These are phyloP conservation scores for Leccinum uliginosum DNA, from an alignment of 768 basidiomycete species.

Conservation along the genomic window DNA sequence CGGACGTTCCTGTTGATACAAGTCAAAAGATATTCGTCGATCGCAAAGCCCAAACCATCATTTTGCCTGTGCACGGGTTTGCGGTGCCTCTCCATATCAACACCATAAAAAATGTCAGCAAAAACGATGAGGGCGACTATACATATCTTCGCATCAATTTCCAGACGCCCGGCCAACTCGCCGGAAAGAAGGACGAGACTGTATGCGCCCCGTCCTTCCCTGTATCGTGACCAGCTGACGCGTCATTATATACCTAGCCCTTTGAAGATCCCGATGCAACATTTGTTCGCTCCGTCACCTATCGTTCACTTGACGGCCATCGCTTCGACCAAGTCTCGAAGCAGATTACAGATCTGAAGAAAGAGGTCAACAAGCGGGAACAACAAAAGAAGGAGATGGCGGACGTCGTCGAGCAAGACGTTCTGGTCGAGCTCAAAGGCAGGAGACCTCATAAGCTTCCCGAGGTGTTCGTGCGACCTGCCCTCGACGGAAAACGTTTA, in stretches of 20 bases:
- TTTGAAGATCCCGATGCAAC: constrained; percentile 97
- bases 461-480: constrained; percentile 91
- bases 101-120: constrained; percentile 96
- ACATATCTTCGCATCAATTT: constrained; percentile 96
- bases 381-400: constrained; percentile 98
- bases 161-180: constrained; percentile 95
- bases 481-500: constrained; percentile 89
- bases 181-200: constrained; percentile 98
- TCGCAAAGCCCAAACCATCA: constrained; percentile 82
- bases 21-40: constrained; percentile 78
- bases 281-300: constrained; percentile 93
- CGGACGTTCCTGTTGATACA: constrained; percentile 7
- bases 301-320: constrained; percentile 83
- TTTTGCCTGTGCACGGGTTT: constrained; percentile 91
- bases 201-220: constrained; percentile 37
- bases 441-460: constrained; percentile 80
- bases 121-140: constrained; percentile 94
- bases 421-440: constrained; percentile 83
- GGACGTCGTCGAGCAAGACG: constrained; percentile 94
- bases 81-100: constrained; percentile 98
- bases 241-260: constrained; percentile 44
- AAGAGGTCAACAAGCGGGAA: constrained; percentile 94
- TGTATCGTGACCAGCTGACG: constrained; percentile 5
- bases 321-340: constrained; percentile 88
- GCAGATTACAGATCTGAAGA: constrained; percentile 93